Percentiles rank a stretch among this genome's conserved stretches.
Conservation (phyloP, 2,329 filamentous ascomycete species). For the Trichoderma asperellum region DNA sequence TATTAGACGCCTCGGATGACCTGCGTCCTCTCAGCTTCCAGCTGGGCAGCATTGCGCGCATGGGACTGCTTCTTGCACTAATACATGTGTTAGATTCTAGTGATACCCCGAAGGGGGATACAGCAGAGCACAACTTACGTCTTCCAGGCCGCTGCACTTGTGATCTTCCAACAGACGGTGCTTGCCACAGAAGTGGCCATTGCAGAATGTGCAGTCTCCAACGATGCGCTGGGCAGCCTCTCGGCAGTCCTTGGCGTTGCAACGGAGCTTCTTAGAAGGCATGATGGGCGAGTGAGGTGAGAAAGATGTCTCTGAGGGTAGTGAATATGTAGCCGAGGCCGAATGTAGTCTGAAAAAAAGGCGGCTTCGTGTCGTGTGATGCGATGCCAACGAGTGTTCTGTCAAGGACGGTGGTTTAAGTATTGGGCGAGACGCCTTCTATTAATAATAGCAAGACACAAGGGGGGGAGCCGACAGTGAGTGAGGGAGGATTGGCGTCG, state of each 20-base stretch:
- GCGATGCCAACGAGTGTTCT: conserved; percentile 7
- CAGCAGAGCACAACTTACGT: conserved; percentile 57
- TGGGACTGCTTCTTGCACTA: conserved; percentile 96
- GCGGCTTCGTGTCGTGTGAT: conserved; percentile 15
- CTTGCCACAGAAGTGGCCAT: conserved; percentile 91
- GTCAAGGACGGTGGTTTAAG: background rate
- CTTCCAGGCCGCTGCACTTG: conserved; percentile 88
- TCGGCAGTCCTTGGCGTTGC: conserved; percentile 87
- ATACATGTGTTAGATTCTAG: background rate
- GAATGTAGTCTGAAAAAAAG: background rate
- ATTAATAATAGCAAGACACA: conserved; percentile 10
- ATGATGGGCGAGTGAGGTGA: conserved; percentile 46
- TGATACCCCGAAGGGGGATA: conserved; percentile 25
- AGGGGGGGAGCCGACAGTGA: conserved; percentile 1
- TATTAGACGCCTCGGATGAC: conserved; percentile 86
- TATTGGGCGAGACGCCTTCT: background rate
- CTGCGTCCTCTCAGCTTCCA: conserved; percentile 90
- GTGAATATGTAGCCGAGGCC: background rate
- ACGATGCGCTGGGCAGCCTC: conserved; percentile 89
- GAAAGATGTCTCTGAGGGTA: background rate
- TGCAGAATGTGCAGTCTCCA: conserved; percentile 94
- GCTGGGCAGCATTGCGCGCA: conserved; percentile 88
- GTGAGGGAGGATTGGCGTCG: conserved; percentile 11
- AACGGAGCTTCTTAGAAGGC: conserved; percentile 76
- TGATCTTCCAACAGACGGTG: conserved; percentile 94